phyloP scores from a whole-genome alignment of 1,139 yeast species.

The Pichia sp. region DNA sequence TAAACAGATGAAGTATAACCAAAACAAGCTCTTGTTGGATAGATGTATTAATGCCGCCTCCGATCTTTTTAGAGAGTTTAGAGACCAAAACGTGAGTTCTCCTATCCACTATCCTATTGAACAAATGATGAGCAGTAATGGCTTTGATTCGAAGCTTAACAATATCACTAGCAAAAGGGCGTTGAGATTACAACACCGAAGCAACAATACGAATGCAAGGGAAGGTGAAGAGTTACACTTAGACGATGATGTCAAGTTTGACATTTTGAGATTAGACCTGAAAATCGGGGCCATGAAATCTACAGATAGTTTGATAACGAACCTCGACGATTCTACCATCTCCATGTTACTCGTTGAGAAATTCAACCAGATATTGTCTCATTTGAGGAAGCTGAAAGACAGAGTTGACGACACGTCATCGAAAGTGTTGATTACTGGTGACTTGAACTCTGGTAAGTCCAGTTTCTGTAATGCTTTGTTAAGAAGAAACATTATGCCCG shows the following conservation, averaged over 20 bases:
- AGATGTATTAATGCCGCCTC: constrained; percentile 53
- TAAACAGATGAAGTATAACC: constrained; percentile 64
- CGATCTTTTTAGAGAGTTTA: constrained; percentile 46
- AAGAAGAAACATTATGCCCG: constrained; percentile 74
- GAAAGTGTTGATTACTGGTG: constrained; percentile 94
- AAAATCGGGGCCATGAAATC: constrained; percentile 46
- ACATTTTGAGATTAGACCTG: constrained; percentile 56
- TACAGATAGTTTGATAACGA: constrained; percentile 37
- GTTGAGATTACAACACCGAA: constrained; percentile 34
- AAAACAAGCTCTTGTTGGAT: constrained; percentile 55
- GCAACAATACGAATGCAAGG: neutral
- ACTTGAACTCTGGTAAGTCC: constrained; percentile 93
- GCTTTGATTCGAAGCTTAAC: constrained; percentile 33
- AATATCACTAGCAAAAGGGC: constrained; percentile 45
- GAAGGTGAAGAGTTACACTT: no score
- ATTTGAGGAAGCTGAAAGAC: constrained; percentile 65
- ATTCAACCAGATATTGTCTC: constrained; percentile 54
- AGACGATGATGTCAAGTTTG: no score
- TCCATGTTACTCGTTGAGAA: constrained; percentile 61
- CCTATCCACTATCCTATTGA: constrained; percentile 62
- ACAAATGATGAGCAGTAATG: constrained; percentile 26
- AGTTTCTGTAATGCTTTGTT: constrained; percentile 90
- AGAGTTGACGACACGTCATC: constrained; percentile 90
- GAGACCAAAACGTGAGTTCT: constrained; percentile 47
- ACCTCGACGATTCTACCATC: constrained; percentile 57